Conservation (phyloP, 129 eudicot genomes). For the Lactuca sativa region DNA sequence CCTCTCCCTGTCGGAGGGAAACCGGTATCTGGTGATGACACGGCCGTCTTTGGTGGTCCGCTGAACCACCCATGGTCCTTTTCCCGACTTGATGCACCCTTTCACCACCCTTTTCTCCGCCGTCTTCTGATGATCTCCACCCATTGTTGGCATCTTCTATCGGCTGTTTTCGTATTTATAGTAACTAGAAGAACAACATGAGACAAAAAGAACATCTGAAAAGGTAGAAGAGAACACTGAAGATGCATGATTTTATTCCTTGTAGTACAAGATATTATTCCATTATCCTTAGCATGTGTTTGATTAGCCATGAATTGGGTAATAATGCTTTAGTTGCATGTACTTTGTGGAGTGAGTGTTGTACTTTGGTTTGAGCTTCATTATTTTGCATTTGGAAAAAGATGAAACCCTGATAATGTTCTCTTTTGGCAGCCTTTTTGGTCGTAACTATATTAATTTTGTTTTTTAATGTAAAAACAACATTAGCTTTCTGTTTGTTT, state of each 20-base stretch:
- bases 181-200: background rate
- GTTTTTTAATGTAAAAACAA: background rate
- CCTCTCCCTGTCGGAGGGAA: conserved; percentile 49
- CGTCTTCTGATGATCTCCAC: background rate
- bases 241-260: conserved; percentile 30
- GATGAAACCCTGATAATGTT: background rate
- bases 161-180: background rate
- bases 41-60: conserved; percentile 47
- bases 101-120: conserved; percentile 17
- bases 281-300: conserved; percentile 14
- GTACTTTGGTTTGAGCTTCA: conserved; percentile 6
- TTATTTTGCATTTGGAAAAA: conserved; percentile 16
- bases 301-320: background rate
- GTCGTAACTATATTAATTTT: background rate
- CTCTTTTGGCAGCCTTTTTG: conserved; percentile 10
- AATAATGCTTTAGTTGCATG: conserved; percentile 5
- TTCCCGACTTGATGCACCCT: conserved; percentile 47
- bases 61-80: conserved; percentile 67
- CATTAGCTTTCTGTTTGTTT: no score
- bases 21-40: conserved; percentile 38
- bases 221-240: background rate
- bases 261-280: conserved; percentile 27
- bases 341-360: conserved; percentile 2
- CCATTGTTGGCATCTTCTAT: conserved; percentile 11
- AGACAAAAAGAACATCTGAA: conserved; percentile 16